Evolutionary conservation across 1,284 basidiomycete species (phyloP), one percentile per base, ranked within the genome.

Genomic region (Boletus hoseneyae): DNA sequence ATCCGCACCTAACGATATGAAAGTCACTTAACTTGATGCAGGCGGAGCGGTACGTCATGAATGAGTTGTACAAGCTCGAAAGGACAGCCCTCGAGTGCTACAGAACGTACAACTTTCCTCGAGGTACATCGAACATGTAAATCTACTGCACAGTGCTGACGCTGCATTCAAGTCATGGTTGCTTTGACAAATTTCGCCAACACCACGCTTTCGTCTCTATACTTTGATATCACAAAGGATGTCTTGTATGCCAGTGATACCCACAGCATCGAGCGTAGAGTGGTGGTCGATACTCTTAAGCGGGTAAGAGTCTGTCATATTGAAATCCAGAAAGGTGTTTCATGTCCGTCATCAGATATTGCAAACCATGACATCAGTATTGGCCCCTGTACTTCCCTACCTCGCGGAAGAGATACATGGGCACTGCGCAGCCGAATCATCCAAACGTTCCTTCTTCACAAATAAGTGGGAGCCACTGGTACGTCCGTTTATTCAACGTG

Each of bases 151-250:
- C 6, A 15, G 6, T 1, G 13, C 34, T 66, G 21, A 66, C 18
- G 9, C 4, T 34, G 4, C 16, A n/a, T 29, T 33, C 48, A 53
- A 88, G 84, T 85, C 21, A 76, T 83, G 57, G 78, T 70, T 42
- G 70, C 80, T 10, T 64, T 90, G 5, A 79, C 74, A 38, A 79
- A 84, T 54, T 90, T 90, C 49, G 76, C 80, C 33, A 89, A 88
- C 62, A 75, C 81, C 53, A 85, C 80, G 0, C 70, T 87, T 30
- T 90, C 85, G n/a, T 82, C 82, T 2, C 73, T 97, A 18, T 99
- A 98, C 70, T 91, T 98, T 56, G 93, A 96, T 62, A 83, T 92
- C 41, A 88, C 83, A 47, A 98, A 98, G 68, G 96, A 98, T 68
- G 80, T 80, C 34, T 73, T 99, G 5, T 99, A 99, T 65, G 88